phyloP scores from a whole-genome alignment of 768 basidiomycete species.

The Lactarius indigo region DNA sequence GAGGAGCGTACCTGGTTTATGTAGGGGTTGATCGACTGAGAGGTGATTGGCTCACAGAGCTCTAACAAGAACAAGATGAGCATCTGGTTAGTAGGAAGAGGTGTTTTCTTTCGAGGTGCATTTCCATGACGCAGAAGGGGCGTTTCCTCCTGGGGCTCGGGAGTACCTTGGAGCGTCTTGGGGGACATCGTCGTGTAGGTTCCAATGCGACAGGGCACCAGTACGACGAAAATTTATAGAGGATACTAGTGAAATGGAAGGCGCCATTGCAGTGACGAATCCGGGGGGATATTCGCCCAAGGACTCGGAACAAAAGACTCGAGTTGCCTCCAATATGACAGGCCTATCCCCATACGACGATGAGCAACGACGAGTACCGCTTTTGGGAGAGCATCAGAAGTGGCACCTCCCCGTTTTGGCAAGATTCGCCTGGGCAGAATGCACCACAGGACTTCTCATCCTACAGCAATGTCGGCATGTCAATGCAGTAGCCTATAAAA shows the following conservation, averaged over 20 bases:
- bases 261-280: neutral
- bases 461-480: no score
- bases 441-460: no score
- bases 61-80: conserved; percentile 41
- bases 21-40: conserved; percentile 47
- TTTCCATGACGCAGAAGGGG: neutral
- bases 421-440: no score
- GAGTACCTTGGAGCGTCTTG: neutral
- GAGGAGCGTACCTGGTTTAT: conserved; percentile 41
- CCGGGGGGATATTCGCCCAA: no score
- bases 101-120: conserved; percentile 31
- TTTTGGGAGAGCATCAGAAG: no score
- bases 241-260: neutral
- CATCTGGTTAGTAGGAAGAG: conserved; percentile 47
- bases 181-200: conserved; percentile 2
- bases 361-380: no score
- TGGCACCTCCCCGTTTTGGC: no score
- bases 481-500: no score
- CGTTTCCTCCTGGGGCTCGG: conserved; percentile 6
- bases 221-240: neutral
- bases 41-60: conserved; percentile 47
- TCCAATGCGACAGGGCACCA: neutral
- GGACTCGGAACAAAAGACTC: no score
- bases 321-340: no score
- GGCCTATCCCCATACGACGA: no score